Evolutionary conservation across 2,329 filamentous ascomycete species (phyloP), one percentile per base, ranked within the genome.

Genomic region (Monosporascus sp.): DNA sequence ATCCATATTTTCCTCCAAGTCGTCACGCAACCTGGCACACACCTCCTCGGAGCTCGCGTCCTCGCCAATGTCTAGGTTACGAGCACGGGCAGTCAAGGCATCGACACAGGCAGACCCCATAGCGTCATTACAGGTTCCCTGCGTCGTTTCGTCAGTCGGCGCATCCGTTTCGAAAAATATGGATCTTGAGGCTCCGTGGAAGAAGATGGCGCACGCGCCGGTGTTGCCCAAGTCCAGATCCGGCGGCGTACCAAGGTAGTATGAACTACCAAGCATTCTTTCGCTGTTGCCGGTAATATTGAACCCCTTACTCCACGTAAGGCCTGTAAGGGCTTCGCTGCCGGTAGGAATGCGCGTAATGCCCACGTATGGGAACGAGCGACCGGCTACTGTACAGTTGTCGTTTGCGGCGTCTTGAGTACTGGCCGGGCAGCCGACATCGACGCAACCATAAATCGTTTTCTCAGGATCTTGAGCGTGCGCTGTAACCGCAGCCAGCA

Each of bases 381-480:
- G 56, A 46, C 57, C 55, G 1, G 53, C 57, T 5, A 64, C 50
- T 1, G 58, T 58, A 53, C 61, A 64, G 37, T 64, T 56, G 52
- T 63, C 62, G 17, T 55, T 55, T 5, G 40, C 49, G 11, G 5
- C 53, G 41, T 55, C 57, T 1, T 19, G 22, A 16, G 49, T 20
- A 27, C 31, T 47, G 1, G 58, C 20, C 16, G 62, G 62, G 14
- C 62, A 65, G 3, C 52, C 61, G 2, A 65, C 26, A 2, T 62
- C 61, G 6, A 49, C 54, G 54, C 62, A 65, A 16, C 62, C 61
- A 20, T 63, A 59, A 27, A 65, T 63, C 3, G 59, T 63, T 19
- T 52, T 37, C 37, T 57, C 58, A 16, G 62, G 52, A 19, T 62
- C 60, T 49, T 58, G 56, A 26, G 51, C 52, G 20, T 40, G 50